These are phyloP conservation scores for Populus ilicifolia DNA, from an alignment of 345 rosid genomes.

Conservation along the genomic window DNA sequence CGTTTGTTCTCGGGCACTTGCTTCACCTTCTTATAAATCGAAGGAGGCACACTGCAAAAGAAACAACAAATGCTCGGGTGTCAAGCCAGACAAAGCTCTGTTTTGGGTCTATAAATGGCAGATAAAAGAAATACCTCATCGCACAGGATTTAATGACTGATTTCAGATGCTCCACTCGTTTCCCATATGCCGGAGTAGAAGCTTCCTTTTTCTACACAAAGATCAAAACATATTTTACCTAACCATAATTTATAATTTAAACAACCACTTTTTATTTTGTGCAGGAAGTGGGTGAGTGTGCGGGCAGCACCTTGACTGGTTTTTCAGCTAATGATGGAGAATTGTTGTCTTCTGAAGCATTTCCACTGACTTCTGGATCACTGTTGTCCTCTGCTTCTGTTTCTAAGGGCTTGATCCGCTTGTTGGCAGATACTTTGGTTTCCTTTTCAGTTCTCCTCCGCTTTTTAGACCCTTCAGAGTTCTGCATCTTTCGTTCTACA, in stretches of 20 bases:
- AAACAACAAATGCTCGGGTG: slow-evolving; percentile 5
- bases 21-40: slow-evolving; percentile 75
- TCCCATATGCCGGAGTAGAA: slow-evolving; percentile 61
- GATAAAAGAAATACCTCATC: slow-evolving; percentile 54
- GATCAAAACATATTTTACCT: slow-evolving; percentile 7
- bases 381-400: slow-evolving; percentile 36
- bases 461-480: slow-evolving; percentile 47
- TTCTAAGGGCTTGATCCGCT: slow-evolving; percentile 43
- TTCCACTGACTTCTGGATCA: slow-evolving; percentile 43
- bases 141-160: slow-evolving; percentile 80
- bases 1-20: slow-evolving; percentile 79
- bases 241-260: slow-evolving; percentile 5
- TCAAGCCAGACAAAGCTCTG: slow-evolving; percentile 10
- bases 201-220: slow-evolving; percentile 65
- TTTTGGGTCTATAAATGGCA: slow-evolving; percentile 1
- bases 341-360: slow-evolving; percentile 43
- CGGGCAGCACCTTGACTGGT: slow-evolving; percentile 41
- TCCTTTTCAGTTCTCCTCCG: slow-evolving; percentile 47
- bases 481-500: slow-evolving; percentile 35
- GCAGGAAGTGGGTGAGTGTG: not conserved
- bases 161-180: slow-evolving; percentile 76
- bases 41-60: slow-evolving; percentile 68
- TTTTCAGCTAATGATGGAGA: slow-evolving; percentile 55
- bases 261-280: not conserved
- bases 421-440: slow-evolving; percentile 39